These are phyloP conservation scores for Grosmannia clavigera DNA, from an alignment of 2,329 filamentous ascomycete genomes.

Conservation along the genomic window DNA sequence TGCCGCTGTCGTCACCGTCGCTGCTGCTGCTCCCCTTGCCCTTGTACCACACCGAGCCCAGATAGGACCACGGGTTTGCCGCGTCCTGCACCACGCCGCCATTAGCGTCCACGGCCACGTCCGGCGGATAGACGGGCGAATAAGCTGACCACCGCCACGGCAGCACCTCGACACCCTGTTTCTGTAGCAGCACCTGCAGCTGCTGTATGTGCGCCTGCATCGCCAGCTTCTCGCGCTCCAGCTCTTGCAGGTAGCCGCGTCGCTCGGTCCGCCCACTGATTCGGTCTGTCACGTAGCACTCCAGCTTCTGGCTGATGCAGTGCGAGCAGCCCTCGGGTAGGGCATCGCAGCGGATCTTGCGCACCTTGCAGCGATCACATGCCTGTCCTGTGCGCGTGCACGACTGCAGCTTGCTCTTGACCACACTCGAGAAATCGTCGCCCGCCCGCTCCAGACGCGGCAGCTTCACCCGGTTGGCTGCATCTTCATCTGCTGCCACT, in stretches of 20 bases:
- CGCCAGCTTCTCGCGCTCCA: conserved; percentile 60
- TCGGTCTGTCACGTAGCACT: conserved; percentile 77
- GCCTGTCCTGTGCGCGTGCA: conserved; percentile 65
- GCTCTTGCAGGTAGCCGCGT: conserved; percentile 63
- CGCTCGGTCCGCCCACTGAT: conserved; percentile 71
- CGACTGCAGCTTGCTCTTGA: conserved; percentile 42
- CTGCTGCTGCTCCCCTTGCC: too few species aligned
- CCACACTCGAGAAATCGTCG: conserved; percentile 41
- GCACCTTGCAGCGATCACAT: conserved; percentile 77
- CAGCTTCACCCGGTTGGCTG: conserved; percentile 25
- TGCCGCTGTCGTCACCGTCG: not conserved
- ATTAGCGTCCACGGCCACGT: conserved; percentile 16
- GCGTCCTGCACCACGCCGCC: conserved; percentile 12
- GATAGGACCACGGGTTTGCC: conserved; percentile 20
- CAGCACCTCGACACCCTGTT: conserved; percentile 49
- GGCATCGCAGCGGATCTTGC: conserved; percentile 81
- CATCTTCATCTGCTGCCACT: not conserved
- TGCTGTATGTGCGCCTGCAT: conserved; percentile 55
- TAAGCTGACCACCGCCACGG: conserved; percentile 29
- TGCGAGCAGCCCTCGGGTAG: conserved; percentile 70
- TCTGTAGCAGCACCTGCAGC: conserved; percentile 52
- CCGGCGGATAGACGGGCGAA: conserved; percentile 16
- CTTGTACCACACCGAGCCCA: conserved; percentile 22
- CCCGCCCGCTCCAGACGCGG: conserved; percentile 33
- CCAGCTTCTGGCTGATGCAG: conserved; percentile 61